phyloP scores from a whole-genome alignment of 1,139 yeast species.

The Magnusiomyces magnusii region DNA sequence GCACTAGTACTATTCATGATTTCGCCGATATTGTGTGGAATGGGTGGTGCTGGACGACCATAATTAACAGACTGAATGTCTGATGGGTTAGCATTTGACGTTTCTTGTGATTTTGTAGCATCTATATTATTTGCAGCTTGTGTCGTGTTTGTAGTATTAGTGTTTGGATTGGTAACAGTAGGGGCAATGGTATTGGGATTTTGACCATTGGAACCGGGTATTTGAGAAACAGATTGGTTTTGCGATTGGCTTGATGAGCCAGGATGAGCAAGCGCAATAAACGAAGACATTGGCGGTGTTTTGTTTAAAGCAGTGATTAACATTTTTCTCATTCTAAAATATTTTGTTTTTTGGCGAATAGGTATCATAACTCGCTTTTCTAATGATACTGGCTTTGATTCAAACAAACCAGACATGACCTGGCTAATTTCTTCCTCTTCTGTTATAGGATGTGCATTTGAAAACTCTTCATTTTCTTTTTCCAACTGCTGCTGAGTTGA shows the following conservation, averaged over 20 bases:
- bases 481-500: slow-evolving; percentile 32
- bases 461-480: slow-evolving; percentile 29
- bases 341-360: slow-evolving; percentile 58
- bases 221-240: neutral
- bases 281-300: slow-evolving; percentile 18
- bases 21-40: slow-evolving; percentile 20
- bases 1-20: slow-evolving; percentile 33
- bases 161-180: slow-evolving; percentile 20
- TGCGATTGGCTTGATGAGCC: neutral
- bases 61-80: neutral
- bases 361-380: slow-evolving; percentile 72
- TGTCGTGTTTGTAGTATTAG: neutral
- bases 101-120: neutral
- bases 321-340: slow-evolving; percentile 62
- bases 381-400: slow-evolving; percentile 68
- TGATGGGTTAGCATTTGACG: neutral
- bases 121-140: neutral
- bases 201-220: slow-evolving; percentile 13
- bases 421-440: slow-evolving; percentile 95
- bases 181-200: slow-evolving; percentile 23
- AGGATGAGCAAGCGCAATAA: slow-evolving; percentile 1
- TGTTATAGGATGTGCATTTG: slow-evolving; percentile 27
- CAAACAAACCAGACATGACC: slow-evolving; percentile 84
- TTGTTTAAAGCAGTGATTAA: slow-evolving; percentile 32
- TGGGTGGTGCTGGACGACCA: slow-evolving; percentile 6